Conservation (phyloP, 148 eudicot species). For the Chenopodium berlandieri region DNA sequence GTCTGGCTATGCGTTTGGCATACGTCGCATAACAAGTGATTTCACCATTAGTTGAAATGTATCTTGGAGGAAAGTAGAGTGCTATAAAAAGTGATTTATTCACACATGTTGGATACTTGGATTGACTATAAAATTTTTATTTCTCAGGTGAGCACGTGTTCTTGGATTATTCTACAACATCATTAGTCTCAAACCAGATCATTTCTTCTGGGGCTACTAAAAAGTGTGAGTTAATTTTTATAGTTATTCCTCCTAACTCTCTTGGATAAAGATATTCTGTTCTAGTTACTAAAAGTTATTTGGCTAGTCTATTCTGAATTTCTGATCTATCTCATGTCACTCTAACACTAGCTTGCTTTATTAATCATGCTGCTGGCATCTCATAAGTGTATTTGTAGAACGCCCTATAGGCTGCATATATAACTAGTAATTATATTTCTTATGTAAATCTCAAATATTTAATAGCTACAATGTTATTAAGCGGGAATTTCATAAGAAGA, state of each 20-base stretch:
- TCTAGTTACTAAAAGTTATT: neutral
- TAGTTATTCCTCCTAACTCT: conserved; percentile 7
- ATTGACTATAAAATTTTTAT: neutral
- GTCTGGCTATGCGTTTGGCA: too few relatives aligned
- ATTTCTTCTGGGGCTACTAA: conserved; percentile 57
- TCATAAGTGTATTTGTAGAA: neutral
- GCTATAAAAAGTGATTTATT: neutral
- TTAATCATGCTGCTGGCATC: neutral
- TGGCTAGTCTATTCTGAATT: neutral
- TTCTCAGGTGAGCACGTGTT: conserved; percentile 79
- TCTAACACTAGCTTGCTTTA: neutral
- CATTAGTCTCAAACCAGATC: conserved; percentile 70
- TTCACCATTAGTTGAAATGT: neutral
- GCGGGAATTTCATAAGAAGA: neutral
- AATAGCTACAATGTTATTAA: neutral
- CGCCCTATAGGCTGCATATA: neutral
- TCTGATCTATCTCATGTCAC: neutral
- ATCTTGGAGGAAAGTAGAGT: neutral
- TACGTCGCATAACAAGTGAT: too few relatives aligned
- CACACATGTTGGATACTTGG: neutral
- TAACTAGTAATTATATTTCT: neutral
- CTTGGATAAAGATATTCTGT: neutral
- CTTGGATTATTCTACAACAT: conserved; percentile 68
- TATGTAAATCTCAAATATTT: neutral
- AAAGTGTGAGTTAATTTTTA: conserved; percentile 60